These are phyloP conservation scores for Plantago coronopus DNA, from an alignment of 305 asterid genomes.

Conservation along the genomic window DNA sequence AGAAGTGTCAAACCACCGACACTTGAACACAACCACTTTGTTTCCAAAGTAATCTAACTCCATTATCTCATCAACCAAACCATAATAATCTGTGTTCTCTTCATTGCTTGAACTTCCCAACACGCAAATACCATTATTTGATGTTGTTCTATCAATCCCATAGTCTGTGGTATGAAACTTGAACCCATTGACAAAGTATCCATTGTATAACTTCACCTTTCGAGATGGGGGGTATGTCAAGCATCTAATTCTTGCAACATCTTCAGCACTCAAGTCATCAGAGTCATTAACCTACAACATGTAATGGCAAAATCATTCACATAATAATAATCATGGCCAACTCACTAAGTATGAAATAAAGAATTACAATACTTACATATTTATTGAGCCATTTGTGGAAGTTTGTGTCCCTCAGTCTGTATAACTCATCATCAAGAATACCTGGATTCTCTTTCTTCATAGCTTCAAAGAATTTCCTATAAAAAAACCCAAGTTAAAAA, in stretches of 20 bases:
- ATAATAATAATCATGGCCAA: background rate
- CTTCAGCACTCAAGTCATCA: background rate
- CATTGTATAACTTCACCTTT: background rate
- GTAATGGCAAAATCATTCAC: too few relatives aligned
- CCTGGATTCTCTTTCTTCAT: background rate
- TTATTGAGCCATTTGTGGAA: background rate
- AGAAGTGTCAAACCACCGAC: background rate
- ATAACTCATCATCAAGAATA: background rate
- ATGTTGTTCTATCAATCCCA: background rate
- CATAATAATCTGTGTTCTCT: background rate
- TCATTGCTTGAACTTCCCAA: background rate
- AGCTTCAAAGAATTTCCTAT: background rate
- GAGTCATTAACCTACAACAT: background rate
- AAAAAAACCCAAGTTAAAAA: background rate
- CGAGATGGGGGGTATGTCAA: background rate
- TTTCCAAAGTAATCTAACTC: background rate
- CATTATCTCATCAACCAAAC: background rate
- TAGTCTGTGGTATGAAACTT: conserved; percentile 1
- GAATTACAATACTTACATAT: background rate
- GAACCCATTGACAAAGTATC: conserved; percentile 6
- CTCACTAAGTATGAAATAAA: background rate
- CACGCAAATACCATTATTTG: conserved; percentile 1
- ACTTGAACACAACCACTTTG: background rate
- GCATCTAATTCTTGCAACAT: background rate
- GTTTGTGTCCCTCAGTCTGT: background rate